Base-by-base conservation (phyloP, 805 yeast species). In the Metschnikowia shivogae region DNA sequence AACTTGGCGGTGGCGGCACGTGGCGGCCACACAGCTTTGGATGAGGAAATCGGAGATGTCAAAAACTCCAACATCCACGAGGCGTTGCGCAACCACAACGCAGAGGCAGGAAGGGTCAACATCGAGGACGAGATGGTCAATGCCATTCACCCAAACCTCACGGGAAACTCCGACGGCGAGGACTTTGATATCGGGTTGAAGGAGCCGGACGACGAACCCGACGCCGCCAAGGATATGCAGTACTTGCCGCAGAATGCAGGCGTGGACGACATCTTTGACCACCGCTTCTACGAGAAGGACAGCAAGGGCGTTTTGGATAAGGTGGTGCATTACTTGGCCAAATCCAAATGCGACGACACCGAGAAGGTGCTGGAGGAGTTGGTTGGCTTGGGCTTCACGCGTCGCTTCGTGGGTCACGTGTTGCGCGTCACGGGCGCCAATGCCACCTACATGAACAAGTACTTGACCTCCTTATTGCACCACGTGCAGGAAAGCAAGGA, bases 41-140 rank as follows among this genome's bases (percentile, higher is more conserved):
- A 68, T 48, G 71, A 64, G 48, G 70, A 65, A 43, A 62, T 62
- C 31, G 68, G 69, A 8, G 63, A 62, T 39, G 45, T 56, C n/a
- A 64, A 64, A 45, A 59, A 61, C 42, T 54, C 67, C 55, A 34
- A 57, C 45, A 37, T 46, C 37, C 52, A 54, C 48, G 52, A 46
- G 28, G 50, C 52, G 7, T 52, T 54, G 34, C 54, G 49, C n/a
- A 41, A 44, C 20, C 51, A 39, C n/a, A 45, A 45, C 9, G 53
- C 49, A 13, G 51, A 47, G 32, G 54, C 53, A 3, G 51, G 51
- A 14, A 44, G 46, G 3, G 53, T 47, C 30, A 42, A 47, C 29
- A 44, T 49, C 22, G 49, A 47, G 37, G 53, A 49, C 31, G 53
- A 49, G 24, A 37, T 49, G 41, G 43, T 41, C 10, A 35, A 37